Evolutionary conservation across 2,329 filamentous ascomycete species (phyloP), one percentile per base, ranked within the genome.

Genomic region (Dothiorella sarmentorum): DNA sequence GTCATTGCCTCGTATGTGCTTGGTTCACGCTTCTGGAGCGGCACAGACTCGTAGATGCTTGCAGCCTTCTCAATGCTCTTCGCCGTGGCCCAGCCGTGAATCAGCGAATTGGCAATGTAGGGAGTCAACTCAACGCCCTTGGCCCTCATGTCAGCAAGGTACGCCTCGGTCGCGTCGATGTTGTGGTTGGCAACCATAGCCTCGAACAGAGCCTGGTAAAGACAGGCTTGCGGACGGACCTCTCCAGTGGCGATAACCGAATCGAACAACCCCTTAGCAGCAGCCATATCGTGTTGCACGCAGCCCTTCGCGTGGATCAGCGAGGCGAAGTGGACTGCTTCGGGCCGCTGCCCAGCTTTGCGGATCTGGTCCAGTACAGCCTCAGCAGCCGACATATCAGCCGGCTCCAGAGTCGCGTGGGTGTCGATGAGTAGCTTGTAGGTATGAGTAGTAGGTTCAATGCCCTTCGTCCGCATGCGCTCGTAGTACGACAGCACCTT

Each of bases 1-100:
- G 92, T 96, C 94, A 99, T 99, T 38, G 93, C 92, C 77, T 99
- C 94, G 73, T 99, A 99, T 4, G 94, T 99, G 79, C 91, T 97
- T 3, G 94, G 94, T 78, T 99, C 94, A 59, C 94, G 87, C 76
- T 87, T 91, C 57, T 86, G 83, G 26, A 85, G 82, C 7, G 86
- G 84, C 3, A 99, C 86, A n/a, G 83, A 81, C 60, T 89, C 82
- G 71, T 96, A 99, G 62, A 97, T 86, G 22, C 82, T 77, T 69
- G 87, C 85, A 17, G 91, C 90, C 74, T 91, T 92, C 61, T 78
- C 75, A 43, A 97, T 89, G 63, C 95, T 83, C 75, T 88, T 88
- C 71, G 89, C 89, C 13, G 87, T 83, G 20, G 93, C 90, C 93
- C 94, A 99, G 63, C 94, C 94, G 70, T 97, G 92, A 68, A 99